These are phyloP conservation scores for Chlorella sp. DNA, from an alignment of 139 green algal species.

Conservation along the genomic window DNA sequence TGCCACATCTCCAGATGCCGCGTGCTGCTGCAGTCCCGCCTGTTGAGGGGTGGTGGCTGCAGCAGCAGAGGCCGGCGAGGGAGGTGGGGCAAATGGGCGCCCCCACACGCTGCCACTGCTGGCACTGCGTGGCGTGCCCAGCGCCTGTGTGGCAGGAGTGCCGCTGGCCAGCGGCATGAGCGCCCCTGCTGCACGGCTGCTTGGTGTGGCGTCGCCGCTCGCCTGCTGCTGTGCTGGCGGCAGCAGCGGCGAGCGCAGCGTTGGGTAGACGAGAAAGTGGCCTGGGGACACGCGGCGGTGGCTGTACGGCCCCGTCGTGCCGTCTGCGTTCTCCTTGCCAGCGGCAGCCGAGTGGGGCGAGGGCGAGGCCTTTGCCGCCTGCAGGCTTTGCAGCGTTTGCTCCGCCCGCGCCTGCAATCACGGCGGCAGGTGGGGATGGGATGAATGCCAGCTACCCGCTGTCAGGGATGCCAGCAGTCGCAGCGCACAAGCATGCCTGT, in stretches of 20 bases:
- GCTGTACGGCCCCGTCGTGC: neutral
- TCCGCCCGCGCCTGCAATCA: neutral
- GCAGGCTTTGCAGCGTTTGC: slow-evolving; percentile 2
- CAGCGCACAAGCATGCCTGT: neutral
- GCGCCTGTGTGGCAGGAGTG: no score
- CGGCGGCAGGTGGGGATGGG: neutral
- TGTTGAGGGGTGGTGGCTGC: no score
- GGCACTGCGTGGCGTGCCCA: neutral
- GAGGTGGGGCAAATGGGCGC: no score
- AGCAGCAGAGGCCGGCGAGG: no score
- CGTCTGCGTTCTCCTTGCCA: slow-evolving; percentile 19
- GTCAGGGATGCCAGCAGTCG: neutral
- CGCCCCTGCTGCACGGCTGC: no score
- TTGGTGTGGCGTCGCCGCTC: no score
- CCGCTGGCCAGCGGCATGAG: no score
- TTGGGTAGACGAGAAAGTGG: slow-evolving; percentile 26
- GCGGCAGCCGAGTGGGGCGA: neutral
- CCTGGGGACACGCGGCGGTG: slow-evolving; percentile 23
- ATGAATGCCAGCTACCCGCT: no score
- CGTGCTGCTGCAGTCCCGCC: neutral
- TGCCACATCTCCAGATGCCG: neutral
- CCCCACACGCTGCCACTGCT: no score
- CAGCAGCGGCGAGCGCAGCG: neutral
- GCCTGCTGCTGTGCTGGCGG: neutral
- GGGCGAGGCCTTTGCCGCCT: neutral